Evolutionary conservation across 768 basidiomycete species (phyloP), one percentile per base, ranked within the genome.

Genomic region (Lactarius psammicola): DNA sequence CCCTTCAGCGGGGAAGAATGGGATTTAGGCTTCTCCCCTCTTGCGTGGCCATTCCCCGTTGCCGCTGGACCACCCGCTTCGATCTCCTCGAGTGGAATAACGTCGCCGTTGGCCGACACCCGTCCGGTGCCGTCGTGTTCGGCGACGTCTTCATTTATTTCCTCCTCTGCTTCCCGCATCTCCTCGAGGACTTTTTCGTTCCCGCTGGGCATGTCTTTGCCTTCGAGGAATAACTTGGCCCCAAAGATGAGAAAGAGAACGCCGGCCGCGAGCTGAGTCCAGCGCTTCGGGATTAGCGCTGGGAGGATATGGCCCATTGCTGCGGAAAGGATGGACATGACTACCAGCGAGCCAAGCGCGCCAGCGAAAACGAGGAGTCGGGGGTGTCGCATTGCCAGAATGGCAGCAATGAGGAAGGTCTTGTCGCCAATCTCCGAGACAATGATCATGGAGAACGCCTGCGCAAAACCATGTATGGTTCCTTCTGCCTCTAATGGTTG

Each of bases 351-450:
- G 18, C 84, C 82, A 70, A 98, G 88, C 1, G 97, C 95, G 36
- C 95, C 97, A 0, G 81, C 80, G 74, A 98, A 98, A 65, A 99
- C 94, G 63, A 87, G 77, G 53, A 89, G 70, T 26, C 95, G 88
- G 1, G 94, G 88, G 74, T 97, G 94, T 8, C 94, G 89, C 87
- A 95, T 95, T 13, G 95, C 94, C 72, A 85, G 90, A 73, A 87
- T 93, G 79, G 95, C 94, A 57, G 96, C 89, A 40, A 90, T 88
- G 69, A 90, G 80, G 73, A 90, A 90, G 0, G 96, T 98, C 76
- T 98, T 97, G 86, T 98, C 96, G 28, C 96, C 96, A 51, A 95
- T 89, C 80, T 95, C 93, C 2, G 92, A 94, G 74, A 90, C 81
- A 38, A 98, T 89, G 72, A 97, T 98, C 88, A 96, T 94, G 67